Evolutionary conservation across 305 asterid genomes (phyloP).

Genomic region (Stenogyne calaminthoides): DNA sequence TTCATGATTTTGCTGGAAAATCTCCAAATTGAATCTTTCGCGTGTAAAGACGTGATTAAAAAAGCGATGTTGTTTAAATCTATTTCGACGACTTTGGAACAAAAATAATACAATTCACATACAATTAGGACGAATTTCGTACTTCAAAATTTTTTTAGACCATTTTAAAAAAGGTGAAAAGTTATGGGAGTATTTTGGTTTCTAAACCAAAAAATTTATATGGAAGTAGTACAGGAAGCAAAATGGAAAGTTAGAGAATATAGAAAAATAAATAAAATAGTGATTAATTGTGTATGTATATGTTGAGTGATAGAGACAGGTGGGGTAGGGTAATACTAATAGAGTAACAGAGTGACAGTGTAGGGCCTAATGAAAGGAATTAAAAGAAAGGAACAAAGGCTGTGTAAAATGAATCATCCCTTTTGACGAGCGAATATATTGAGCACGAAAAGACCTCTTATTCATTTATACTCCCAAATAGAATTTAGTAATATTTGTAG

Average conservation of each 20-base stretch:
- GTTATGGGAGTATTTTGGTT: too few species aligned
- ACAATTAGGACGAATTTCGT: too few species aligned
- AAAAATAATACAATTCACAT: too few species aligned
- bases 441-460: conserved; percentile 40
- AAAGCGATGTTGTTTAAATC: too few species aligned
- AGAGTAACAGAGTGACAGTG: conserved; percentile 33
- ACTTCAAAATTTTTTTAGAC: too few species aligned
- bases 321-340: background rate
- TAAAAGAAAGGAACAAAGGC: conserved; percentile 56
- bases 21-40: too few species aligned
- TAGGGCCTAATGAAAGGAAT: conserved; percentile 53
- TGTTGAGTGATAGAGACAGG: conserved; percentile 21
- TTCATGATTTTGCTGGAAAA: too few species aligned
- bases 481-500: conserved; percentile 37
- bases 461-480: conserved; percentile 34
- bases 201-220: too few species aligned
- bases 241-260: background rate
- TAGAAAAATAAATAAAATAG: background rate
- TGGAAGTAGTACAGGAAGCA: background rate
- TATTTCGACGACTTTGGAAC: too few species aligned
- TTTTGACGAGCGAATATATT: conserved; percentile 57
- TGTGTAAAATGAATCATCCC: conserved; percentile 53
- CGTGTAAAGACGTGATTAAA: too few species aligned
- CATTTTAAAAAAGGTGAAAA: too few species aligned
- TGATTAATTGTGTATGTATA: background rate